Conservation (phyloP, 1,139 yeast species). For the Groenewaldozyma sp. region DNA sequence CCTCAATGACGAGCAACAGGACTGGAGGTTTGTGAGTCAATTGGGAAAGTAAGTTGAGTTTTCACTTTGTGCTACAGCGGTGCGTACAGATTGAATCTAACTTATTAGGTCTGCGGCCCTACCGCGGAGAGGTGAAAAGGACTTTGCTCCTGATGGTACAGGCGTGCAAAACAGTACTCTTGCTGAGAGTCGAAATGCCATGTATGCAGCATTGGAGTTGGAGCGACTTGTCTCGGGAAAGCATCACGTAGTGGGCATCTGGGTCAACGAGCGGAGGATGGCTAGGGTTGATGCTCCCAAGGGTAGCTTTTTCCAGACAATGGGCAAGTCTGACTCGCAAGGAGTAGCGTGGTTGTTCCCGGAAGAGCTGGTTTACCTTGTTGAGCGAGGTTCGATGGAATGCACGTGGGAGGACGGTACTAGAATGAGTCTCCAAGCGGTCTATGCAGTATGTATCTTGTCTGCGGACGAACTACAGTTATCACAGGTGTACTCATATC, state of each 20-base stretch:
- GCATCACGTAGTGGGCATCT: constrained; percentile 34
- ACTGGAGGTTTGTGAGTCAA: constrained; percentile 46
- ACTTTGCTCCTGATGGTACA: constrained; percentile 79
- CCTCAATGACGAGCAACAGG: constrained; percentile 57
- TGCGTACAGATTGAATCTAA: neutral
- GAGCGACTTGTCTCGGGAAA: constrained; percentile 49
- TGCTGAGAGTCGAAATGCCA: constrained; percentile 50
- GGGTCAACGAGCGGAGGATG: constrained; percentile 34
- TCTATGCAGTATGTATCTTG: constrained; percentile 47
- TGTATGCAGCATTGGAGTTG: constrained; percentile 59
- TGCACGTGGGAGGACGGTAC: constrained; percentile 38
- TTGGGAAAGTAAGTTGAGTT: constrained; percentile 11
- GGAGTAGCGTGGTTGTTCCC: constrained; percentile 45
- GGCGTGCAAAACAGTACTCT: constrained; percentile 45
- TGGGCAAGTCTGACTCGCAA: constrained; percentile 50
- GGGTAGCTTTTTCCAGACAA: constrained; percentile 67
- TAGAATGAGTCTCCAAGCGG: constrained; percentile 54
- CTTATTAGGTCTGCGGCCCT: constrained; percentile 18
- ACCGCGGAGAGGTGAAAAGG: constrained; percentile 78
- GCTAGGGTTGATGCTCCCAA: constrained; percentile 50
- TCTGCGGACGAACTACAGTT: constrained; percentile 43
- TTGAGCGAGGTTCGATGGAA: constrained; percentile 73
- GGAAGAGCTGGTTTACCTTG: constrained; percentile 66
- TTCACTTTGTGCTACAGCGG: neutral
- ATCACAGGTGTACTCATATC: constrained; percentile 61